Percentiles rank a stretch among this genome's conserved stretches.
Conservation (phyloP, 2,329 filamentous ascomycete species). For the Diaporthe destruens region DNA sequence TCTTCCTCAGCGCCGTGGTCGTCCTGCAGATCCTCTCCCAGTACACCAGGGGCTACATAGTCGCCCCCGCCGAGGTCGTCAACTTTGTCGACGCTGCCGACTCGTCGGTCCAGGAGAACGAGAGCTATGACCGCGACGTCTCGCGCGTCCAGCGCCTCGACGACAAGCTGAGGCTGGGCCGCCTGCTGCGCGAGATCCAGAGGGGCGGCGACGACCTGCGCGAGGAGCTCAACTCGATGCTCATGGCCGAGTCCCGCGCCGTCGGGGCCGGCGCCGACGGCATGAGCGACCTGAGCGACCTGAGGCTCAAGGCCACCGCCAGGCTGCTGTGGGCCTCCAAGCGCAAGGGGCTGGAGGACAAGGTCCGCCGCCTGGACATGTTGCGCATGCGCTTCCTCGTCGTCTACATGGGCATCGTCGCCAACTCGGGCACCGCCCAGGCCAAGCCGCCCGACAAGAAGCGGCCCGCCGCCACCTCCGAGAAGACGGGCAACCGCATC, state of each 20-base stretch:
- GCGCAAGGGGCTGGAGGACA: constrained; percentile 66
- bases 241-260: constrained; percentile 60
- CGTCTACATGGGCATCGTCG: constrained; percentile 72
- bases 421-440: constrained; percentile 52
- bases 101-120: constrained; percentile 73
- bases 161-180: constrained; percentile 71
- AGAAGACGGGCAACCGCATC: constrained; percentile 46
- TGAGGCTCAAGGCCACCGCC: constrained; percentile 59
- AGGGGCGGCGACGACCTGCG: constrained; percentile 70
- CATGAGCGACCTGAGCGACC: constrained; percentile 42
- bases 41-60: constrained; percentile 68
- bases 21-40: constrained; percentile 64
- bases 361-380: constrained; percentile 69
- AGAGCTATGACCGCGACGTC: constrained; percentile 72
- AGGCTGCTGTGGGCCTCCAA: constrained; percentile 71
- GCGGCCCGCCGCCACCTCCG: constrained; percentile 45
- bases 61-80: constrained; percentile 69
- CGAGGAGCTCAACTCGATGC: constrained; percentile 67
- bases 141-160: constrained; percentile 69
- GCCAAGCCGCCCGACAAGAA: constrained; percentile 52
- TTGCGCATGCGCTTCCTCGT: constrained; percentile 75
- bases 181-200: constrained; percentile 72
- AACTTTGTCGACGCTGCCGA: constrained; percentile 72
- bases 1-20: constrained; percentile 67
- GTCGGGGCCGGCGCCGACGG: constrained; percentile 46